Percentiles rank a stretch among this genome's conserved stretches.
Conservation (phyloP, 495 filamentous ascomycete genomes). For the Aspergillus hancockii region DNA sequence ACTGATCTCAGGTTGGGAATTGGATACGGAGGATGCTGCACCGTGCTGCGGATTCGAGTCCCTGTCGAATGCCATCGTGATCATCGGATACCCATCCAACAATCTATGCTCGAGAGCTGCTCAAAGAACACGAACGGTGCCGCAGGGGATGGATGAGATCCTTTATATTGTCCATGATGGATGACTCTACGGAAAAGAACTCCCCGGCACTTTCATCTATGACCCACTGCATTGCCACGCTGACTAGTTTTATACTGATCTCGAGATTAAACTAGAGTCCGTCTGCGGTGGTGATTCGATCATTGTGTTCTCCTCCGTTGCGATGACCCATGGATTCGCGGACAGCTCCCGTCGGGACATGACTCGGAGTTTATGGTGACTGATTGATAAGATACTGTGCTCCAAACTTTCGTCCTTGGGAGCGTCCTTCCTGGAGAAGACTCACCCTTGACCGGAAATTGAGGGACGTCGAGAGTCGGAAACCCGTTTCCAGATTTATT, state of each 20-base stretch:
- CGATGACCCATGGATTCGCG: not conserved
- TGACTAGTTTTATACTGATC: not conserved
- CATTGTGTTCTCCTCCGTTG: not conserved
- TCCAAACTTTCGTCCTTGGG: not conserved
- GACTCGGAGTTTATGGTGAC: not conserved
- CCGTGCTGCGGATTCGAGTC: too few species aligned
- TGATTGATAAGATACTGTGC: conserved; percentile 5
- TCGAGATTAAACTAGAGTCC: not conserved
- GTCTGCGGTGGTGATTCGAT: not conserved
- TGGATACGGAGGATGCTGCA: not conserved
- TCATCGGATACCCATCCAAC: too few species aligned
- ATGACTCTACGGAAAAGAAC: not conserved
- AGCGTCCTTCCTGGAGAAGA: too few species aligned
- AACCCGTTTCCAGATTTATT: too few species aligned
- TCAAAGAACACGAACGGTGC: not conserved
- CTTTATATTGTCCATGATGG: not conserved
- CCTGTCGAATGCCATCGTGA: not conserved
- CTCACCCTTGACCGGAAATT: too few species aligned
- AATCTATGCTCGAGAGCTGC: not conserved
- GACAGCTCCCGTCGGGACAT: not conserved
- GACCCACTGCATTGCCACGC: conserved; percentile 9
- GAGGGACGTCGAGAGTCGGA: too few species aligned
- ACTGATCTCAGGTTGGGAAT: not conserved
- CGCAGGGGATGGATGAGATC: not conserved
- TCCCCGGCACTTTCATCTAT: not conserved